phyloP scores from a whole-genome alignment of 441 rosid genomes.

The Breynia disticha region DNA sequence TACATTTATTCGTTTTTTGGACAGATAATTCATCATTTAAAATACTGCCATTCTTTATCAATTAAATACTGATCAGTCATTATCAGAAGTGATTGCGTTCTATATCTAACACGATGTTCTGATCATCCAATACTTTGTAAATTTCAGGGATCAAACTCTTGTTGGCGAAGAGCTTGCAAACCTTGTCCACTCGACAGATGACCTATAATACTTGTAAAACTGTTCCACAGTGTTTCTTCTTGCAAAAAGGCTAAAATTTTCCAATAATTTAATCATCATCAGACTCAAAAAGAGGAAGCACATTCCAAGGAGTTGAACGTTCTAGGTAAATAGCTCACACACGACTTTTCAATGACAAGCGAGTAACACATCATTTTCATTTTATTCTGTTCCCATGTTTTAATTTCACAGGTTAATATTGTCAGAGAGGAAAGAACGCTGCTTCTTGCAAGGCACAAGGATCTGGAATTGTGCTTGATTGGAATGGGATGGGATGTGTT shows the following conservation, averaged over 20 bases:
- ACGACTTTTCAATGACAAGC: no score
- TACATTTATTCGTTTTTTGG: no score
- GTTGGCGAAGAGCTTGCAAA: conserved; percentile 71
- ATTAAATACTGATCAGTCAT: no score
- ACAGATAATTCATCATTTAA: neutral
- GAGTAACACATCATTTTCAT: no score
- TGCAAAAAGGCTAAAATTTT: neutral
- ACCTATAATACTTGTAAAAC: neutral
- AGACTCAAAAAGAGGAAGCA: conserved; percentile 13
- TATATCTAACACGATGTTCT: neutral
- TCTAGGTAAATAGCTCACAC: conserved; percentile 7
- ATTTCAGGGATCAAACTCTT: conserved; percentile 47
- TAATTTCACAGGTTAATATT: no score
- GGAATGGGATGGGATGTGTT: no score
- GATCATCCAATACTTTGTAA: conserved; percentile 9
- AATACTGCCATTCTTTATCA: neutral
- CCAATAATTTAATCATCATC: neutral
- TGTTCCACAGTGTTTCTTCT: no score
- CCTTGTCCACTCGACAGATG: conserved; percentile 33
- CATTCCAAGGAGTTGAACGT: neutral
- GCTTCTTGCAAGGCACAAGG: no score
- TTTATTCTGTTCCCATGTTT: no score
- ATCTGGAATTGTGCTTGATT: no score
- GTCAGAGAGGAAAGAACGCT: no score
- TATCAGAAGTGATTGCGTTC: no score